Evolutionary conservation across 805 yeast species (phyloP).

Genomic region (Starmerella lactis-condensi): DNA sequence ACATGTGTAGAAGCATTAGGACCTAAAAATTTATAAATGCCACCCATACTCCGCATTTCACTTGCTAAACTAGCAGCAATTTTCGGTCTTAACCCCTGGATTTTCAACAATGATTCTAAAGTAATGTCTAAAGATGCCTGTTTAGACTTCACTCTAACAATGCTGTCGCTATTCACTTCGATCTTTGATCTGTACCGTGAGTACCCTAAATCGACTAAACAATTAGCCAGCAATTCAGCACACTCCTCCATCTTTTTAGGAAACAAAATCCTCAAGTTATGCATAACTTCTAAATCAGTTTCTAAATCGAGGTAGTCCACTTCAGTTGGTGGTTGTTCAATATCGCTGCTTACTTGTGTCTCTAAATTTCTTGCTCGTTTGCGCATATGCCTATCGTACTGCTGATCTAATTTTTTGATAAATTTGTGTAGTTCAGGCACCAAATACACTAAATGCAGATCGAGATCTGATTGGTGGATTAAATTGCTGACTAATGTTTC

Average conservation of each 20-base stretch:
- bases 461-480: no score
- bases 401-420: no score
- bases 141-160: slow-evolving; percentile 7
- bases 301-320: slow-evolving; percentile 9
- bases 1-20: slow-evolving; percentile 3
- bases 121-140: slow-evolving; percentile 5
- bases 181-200: slow-evolving; percentile 6
- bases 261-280: slow-evolving; percentile 6
- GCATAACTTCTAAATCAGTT: slow-evolving; percentile 8
- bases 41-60: slow-evolving; percentile 7
- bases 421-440: no score
- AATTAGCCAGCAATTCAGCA: slow-evolving; percentile 10
- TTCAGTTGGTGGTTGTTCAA: no score
- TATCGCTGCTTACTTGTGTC: no score
- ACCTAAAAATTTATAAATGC: slow-evolving; percentile 3
- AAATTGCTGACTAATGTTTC: no score
- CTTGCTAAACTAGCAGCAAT: slow-evolving; percentile 7
- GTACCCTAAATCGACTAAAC: slow-evolving; percentile 9
- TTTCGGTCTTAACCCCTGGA: slow-evolving; percentile 13
- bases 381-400: no score
- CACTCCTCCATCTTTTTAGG: slow-evolving; percentile 9
- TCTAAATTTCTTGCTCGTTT: no score
- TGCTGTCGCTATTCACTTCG: slow-evolving; percentile 3
- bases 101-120: slow-evolving; percentile 7
- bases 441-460: no score